These are phyloP conservation scores for Clitocybe nebularis DNA, from an alignment of 1,284 basidiomycete genomes.

Conservation along the genomic window DNA sequence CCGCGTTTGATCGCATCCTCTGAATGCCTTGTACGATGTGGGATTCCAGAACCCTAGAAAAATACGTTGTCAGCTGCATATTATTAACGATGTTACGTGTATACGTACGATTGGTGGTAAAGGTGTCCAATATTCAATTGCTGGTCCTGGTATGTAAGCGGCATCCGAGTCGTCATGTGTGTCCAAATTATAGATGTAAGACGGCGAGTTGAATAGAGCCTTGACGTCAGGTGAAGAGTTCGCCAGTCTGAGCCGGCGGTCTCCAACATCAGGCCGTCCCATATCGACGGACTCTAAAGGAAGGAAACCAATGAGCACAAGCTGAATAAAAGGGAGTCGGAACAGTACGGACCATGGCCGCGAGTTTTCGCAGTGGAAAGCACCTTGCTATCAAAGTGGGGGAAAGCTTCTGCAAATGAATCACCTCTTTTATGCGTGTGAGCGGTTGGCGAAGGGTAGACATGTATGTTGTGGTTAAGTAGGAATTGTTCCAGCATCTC, in stretches of 20 bases:
- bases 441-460: slow-evolving; percentile 71
- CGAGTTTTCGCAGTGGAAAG: slow-evolving; percentile 72
- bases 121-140: slow-evolving; percentile 71
- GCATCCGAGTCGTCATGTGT: slow-evolving; percentile 62
- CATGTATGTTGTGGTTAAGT: slow-evolving; percentile 76
- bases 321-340: slow-evolving; percentile 6
- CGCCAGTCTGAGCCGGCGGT: slow-evolving; percentile 74
- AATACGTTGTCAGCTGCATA: slow-evolving; percentile 12
- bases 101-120: slow-evolving; percentile 67
- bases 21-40: slow-evolving; percentile 57
- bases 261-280: slow-evolving; percentile 64
- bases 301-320: slow-evolving; percentile 9
- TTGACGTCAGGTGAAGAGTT: slow-evolving; percentile 94
- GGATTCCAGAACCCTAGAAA: slow-evolving; percentile 59
- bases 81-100: background rate
- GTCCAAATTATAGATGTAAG: slow-evolving; percentile 73
- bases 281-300: slow-evolving; percentile 69
- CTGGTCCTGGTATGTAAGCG: slow-evolving; percentile 48
- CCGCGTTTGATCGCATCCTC: slow-evolving; percentile 81
- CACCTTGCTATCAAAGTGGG: slow-evolving; percentile 95
- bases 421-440: slow-evolving; percentile 81
- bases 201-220: slow-evolving; percentile 83
- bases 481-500: slow-evolving; percentile 94
- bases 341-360: slow-evolving; percentile 48
- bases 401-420: slow-evolving; percentile 92